phyloP scores from a whole-genome alignment of 2,329 filamentous ascomycete genomes.

The Byssochlamys sp. region DNA sequence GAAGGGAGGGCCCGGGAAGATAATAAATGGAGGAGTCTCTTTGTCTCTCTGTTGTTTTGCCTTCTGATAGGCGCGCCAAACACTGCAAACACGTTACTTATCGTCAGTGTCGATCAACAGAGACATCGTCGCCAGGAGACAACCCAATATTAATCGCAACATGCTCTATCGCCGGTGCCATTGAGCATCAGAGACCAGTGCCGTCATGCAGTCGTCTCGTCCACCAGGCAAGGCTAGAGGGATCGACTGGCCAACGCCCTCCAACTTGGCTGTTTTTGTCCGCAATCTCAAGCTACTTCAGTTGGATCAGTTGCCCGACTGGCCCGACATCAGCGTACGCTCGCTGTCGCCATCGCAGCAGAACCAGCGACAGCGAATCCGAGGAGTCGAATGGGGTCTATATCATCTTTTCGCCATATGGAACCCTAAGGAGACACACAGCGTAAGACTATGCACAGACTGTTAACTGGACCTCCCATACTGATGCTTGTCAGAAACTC shows the following conservation, averaged over 20 bases:
- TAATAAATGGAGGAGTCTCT: background rate
- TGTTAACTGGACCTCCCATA: background rate
- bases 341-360: conserved; percentile 62
- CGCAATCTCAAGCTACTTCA: conserved; percentile 76
- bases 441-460: conserved; percentile 42
- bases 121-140: conserved; percentile 2
- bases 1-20: background rate
- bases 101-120: conserved; percentile 3
- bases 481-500: conserved; percentile 55
- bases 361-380: conserved; percentile 72
- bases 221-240: conserved; percentile 19
- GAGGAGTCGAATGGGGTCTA: conserved; percentile 80
- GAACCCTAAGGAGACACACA: conserved; percentile 65
- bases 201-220: conserved; percentile 24
- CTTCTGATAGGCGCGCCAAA: conserved; percentile 7
- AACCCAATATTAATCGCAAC: conserved; percentile 1
- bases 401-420: conserved; percentile 77
- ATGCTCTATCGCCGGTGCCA: background rate
- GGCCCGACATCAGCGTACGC: conserved; percentile 63
- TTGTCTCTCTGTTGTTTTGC: background rate
- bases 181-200: background rate
- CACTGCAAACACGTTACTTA: conserved; percentile 7
- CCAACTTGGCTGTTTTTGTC: conserved; percentile 59
- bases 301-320: conserved; percentile 65
- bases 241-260: conserved; percentile 34